Base-by-base conservation (phyloP, 257 asterid genomes). In the Plantago elongata region DNA sequence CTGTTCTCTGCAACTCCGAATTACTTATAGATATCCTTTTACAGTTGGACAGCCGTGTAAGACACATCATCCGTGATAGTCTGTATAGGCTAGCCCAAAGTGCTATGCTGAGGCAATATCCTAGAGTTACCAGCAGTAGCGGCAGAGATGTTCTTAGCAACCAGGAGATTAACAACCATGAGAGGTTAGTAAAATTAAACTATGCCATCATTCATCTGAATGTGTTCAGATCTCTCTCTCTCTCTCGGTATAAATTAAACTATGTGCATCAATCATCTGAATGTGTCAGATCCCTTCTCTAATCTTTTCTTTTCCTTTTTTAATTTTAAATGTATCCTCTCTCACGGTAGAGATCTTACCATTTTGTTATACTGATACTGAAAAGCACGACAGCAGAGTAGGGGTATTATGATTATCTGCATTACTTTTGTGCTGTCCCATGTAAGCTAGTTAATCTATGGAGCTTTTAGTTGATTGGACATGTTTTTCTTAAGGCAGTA, bases 11-110 rank as follows among this genome's bases (percentile, higher is more conserved):
- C 12, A 17, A 18, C 42, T 60, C 34, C 14, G 15, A 57, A 45
- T 22, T 45, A 18, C 54, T 55, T 38, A 54, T 47, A 34, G 56
- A 57, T 56, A 16, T 38, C 63, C 62, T 58, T 52, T 68, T 71
- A 64, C 88, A 91, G 98, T 57, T 91, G 88, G 96, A 88, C 86
- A 64, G 66, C 60, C 78, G 62, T 61, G 75, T 75, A 67, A 80
- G 94, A 73, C 81, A 84, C 62, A 79, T 88, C 79, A 84, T 88
- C 71, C 75, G 92, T 62, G 94, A 91, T 70, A 91, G 98, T 77
- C 79, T 91, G 77, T 81, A 75, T 76, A 88, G 98, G 70, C 83
- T 91, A 45, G 95, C 96, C 55, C 83, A 72, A 57, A 86, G 94
- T 81, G 84, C 95, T 69, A 71, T 65, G 58, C 83, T 69, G 69